Base-by-base conservation (phyloP, 2,329 filamentous ascomycete species). In the Sclerotinia glacialis region DNA sequence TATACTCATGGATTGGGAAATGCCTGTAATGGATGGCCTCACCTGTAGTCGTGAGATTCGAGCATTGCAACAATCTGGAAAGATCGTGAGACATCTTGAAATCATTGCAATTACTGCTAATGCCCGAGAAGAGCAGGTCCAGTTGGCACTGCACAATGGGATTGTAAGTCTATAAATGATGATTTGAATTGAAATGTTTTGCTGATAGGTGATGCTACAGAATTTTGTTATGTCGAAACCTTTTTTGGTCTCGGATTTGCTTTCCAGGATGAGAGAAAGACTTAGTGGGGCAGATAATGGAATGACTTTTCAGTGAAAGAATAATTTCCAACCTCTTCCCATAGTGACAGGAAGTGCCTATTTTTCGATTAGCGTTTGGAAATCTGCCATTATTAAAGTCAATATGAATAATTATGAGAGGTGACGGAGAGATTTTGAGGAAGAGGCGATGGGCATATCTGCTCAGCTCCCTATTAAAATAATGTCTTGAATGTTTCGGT, bases 1-100 rank as follows among this genome's bases (percentile, higher is more conserved):
- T 5, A 85, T 92, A 23, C 79, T 92, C 26, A 92, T 92, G 89
- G 89, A 92, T 72, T 86, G 90, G 71, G 88, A 91, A 74, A 91
- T 92, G 89, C 89, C 89, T 1, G 78, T 91, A 21, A 89, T 89
- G 81, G 88, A 91, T 71, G 89, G 89, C 0, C 78, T 89, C 66
- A 85, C 86, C 1, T 89, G 88, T 73, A 88, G 87, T 16, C 81
- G 82, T 42, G 81, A 82, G 53, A 90, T 92, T 65, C 82, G 89
- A 21, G 81, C 85, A 68, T 76, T 89, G 66, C 61, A 85, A 83
- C n/a, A 79, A 78, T 69, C 79, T 44, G 84, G 84, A 11, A 80
- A 80, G 68, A 78, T 89, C 5, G 78, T 75, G 18, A 81, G 81
- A 21, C 82, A 83, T 2, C 50, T 75, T 8, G 71, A 74, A 46